A percentile compares a stretch with the other conserved stretches of the same genome.
Conservation (phyloP, 768 basidiomycete genomes). For the Trametes cingulata region DNA sequence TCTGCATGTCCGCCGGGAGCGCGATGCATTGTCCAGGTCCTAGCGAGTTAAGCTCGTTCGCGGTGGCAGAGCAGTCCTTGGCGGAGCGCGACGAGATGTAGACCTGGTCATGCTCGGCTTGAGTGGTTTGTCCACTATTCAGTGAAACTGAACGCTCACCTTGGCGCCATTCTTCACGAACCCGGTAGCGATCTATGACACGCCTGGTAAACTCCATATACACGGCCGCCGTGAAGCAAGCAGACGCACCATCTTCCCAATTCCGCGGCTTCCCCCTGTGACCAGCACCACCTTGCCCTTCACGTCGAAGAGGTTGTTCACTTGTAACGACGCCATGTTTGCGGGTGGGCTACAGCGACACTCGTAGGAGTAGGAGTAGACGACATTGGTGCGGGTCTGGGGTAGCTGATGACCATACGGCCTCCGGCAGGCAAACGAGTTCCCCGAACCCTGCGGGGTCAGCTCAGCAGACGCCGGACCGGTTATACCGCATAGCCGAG, state of each 20-base stretch:
- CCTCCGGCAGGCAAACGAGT: too few relatives aligned
- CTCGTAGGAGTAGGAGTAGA: background rate
- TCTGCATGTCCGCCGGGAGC: conserved; percentile 55
- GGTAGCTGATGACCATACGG: background rate
- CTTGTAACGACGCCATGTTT: conserved; percentile 40
- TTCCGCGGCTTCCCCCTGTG: conserved; percentile 66
- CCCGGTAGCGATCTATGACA: conserved; percentile 57
- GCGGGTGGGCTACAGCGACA: background rate
- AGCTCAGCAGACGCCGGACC: conserved; percentile 1
- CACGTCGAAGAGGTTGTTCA: conserved; percentile 48
- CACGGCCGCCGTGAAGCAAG: background rate
- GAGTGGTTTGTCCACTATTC: background rate
- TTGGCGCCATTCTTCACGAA: conserved; percentile 64
- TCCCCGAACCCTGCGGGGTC: background rate
- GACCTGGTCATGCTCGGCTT: conserved; percentile 42
- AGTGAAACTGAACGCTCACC: conserved; percentile 32
- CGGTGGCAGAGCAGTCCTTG: conserved; percentile 52
- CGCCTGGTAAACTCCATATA: background rate
- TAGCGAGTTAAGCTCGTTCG: conserved; percentile 49
- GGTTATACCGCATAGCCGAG: background rate
- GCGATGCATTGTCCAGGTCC: conserved; percentile 57
- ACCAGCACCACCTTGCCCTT: conserved; percentile 56
- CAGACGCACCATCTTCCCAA: conserved; percentile 60
- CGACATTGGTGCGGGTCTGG: background rate
- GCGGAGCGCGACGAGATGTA: conserved; percentile 64